A percentile compares a stretch with the other conserved stretches of the same genome.
Evolutionary conservation across 176 grass and related monocot genomes (phyloP).

Genomic region (Oryza rufipogon): DNA sequence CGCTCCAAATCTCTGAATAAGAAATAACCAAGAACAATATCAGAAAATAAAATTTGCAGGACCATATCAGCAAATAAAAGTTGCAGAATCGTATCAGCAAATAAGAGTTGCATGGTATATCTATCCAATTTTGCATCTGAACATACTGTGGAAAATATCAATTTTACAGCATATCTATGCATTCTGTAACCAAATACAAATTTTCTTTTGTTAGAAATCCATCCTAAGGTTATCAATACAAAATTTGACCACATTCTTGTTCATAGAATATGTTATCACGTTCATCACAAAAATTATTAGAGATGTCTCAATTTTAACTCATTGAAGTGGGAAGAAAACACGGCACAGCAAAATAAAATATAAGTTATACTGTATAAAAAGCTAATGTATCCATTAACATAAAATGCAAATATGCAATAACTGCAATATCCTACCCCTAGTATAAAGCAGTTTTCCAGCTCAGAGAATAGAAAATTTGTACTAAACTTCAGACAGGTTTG

Average conservation of each 20-base stretch:
- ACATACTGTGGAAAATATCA: constrained; percentile 22
- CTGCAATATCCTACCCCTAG: constrained; percentile 20
- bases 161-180: constrained; percentile 19
- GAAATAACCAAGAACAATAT: constrained; percentile 55
- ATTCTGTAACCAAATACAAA: constrained; percentile 15
- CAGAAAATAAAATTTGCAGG: constrained; percentile 23
- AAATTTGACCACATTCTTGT: neutral
- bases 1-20: constrained; percentile 88
- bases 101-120: neutral
- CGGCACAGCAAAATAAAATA: constrained; percentile 23
- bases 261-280: neutral
- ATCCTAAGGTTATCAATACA: constrained; percentile 11
- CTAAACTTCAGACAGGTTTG: neutral
- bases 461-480: constrained; percentile 15
- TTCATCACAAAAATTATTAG: neutral
- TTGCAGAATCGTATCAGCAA: constrained; percentile 36
- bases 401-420: neutral
- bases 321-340: neutral
- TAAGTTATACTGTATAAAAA: constrained; percentile 21
- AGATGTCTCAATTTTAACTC: constrained; percentile 22
- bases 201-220: constrained; percentile 16
- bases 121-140: constrained; percentile 30
- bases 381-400: neutral
- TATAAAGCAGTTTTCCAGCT: constrained; percentile 30
- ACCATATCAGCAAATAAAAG: constrained; percentile 42